phyloP scores from a whole-genome alignment of 352 stramenopile species.

The Phytophthora crassamura region DNA sequence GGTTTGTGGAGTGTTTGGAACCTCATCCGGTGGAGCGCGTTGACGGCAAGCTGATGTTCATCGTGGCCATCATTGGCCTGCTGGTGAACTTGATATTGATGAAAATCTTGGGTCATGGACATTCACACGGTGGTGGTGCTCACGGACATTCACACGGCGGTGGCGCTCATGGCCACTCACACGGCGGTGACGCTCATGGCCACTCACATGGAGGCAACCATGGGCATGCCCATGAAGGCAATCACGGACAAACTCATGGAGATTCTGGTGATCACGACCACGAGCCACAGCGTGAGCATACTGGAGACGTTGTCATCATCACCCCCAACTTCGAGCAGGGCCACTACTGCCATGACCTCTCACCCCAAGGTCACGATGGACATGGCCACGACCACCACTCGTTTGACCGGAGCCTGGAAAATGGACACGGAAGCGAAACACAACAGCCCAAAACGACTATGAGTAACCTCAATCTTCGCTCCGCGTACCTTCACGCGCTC shows the following conservation, averaged over 20 bases:
- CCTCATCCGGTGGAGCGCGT: slow-evolving; percentile 75
- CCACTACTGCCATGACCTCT: slow-evolving; percentile 3
- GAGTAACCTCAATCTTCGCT: slow-evolving; percentile 94
- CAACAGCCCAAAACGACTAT: slow-evolving; percentile 22
- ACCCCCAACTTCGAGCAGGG: slow-evolving; percentile 23
- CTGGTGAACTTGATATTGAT: slow-evolving; percentile 96
- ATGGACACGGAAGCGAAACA: slow-evolving; percentile 6
- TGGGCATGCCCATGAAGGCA: slow-evolving; percentile 16
- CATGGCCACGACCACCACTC: slow-evolving; percentile 28
- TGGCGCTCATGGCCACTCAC: background rate
- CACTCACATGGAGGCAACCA: slow-evolving; percentile 22
- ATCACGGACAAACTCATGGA: slow-evolving; percentile 26
- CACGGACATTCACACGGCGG: background rate
- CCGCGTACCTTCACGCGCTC: slow-evolving; percentile 96
- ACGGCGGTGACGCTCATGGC: slow-evolving; percentile 25
- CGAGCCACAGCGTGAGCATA: slow-evolving; percentile 7
- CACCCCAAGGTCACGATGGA: background rate
- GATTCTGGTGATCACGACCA: slow-evolving; percentile 8
- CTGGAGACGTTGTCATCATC: slow-evolving; percentile 3
- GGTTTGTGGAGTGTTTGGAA: slow-evolving; percentile 76
- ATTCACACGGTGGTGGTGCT: slow-evolving; percentile 48
- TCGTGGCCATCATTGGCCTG: slow-evolving; percentile 93
- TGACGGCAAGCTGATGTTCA: slow-evolving; percentile 96
- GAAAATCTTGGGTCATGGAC: slow-evolving; percentile 85
- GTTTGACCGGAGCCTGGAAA: slow-evolving; percentile 20